phyloP scores from a whole-genome alignment of 2,329 filamentous ascomycete species.

The Fusarium falciforme region DNA sequence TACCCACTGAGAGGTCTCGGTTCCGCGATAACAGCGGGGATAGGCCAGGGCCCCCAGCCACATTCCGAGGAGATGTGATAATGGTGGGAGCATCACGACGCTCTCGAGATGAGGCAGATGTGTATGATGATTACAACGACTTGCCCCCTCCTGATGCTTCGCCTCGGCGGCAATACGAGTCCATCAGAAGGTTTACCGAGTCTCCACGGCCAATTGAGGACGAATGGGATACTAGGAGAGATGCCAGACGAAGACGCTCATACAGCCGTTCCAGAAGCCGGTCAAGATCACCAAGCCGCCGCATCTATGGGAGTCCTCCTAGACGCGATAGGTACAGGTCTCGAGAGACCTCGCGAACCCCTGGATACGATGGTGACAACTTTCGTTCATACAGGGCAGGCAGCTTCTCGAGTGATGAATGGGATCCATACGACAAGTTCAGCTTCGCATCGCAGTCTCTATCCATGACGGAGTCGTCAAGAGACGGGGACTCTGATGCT shows the following conservation, averaged over 20 bases:
- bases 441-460: conserved; percentile 37
- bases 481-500: conserved; percentile 45
- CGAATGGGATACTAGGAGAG: neutral
- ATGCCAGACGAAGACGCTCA: neutral
- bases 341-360: neutral
- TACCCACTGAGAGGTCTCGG: neutral
- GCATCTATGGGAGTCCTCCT: conserved; percentile 5
- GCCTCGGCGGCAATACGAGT: neutral
- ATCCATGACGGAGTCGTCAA: conserved; percentile 38
- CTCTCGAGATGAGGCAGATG: conserved; percentile 6
- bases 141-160: neutral
- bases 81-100: neutral
- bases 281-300: conserved; percentile 17
- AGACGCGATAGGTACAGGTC: conserved; percentile 5
- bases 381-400: conserved; percentile 4
- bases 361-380: conserved; percentile 13
- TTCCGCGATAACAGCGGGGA: conserved; percentile 10
- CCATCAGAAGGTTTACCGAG: conserved; percentile 19
- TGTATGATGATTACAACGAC: neutral
- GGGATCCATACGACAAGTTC: conserved; percentile 47
- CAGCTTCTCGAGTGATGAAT: conserved; percentile 41
- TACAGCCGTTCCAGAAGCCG: conserved; percentile 7
- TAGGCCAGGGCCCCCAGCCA: neutral
- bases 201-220: conserved; percentile 33
- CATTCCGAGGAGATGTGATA: neutral